Percentiles rank a stretch among this genome's conserved stretches.
Evolutionary conservation across 2,329 filamentous ascomycete species (phyloP).

Genomic region (Alternaria consortialis): DNA sequence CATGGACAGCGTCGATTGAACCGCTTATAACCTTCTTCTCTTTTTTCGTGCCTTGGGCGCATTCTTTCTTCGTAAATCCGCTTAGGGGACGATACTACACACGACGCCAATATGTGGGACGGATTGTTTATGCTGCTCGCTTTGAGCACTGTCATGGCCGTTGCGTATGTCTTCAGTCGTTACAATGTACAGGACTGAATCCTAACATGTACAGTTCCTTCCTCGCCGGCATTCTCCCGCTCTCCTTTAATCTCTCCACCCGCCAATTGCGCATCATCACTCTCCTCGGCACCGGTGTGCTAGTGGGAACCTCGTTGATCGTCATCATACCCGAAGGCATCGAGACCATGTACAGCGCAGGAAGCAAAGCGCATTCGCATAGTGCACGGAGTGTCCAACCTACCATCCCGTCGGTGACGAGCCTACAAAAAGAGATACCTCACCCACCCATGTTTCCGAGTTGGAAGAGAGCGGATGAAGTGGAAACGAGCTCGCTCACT

Average conservation of each 20-base stretch:
- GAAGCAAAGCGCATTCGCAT: slow-evolving; percentile 35
- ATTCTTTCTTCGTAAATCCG: slow-evolving; percentile 23
- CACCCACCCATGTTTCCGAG: slow-evolving; percentile 32
- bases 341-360: slow-evolving; percentile 79
- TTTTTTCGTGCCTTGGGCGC: slow-evolving; percentile 24
- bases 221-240: slow-evolving; percentile 86
- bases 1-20: slow-evolving; percentile 31
- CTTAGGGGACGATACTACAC: slow-evolving; percentile 20
- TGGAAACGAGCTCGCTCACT: slow-evolving; percentile 24
- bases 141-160: slow-evolving; percentile 71
- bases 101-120: slow-evolving; percentile 61
- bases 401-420: slow-evolving; percentile 35
- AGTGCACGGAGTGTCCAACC: slow-evolving; percentile 33
- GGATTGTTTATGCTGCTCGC: slow-evolving; percentile 71
- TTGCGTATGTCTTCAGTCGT: slow-evolving; percentile 60
- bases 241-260: slow-evolving; percentile 86
- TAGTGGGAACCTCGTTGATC: slow-evolving; percentile 93
- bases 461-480: slow-evolving; percentile 30
- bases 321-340: slow-evolving; percentile 98
- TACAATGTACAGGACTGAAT: neutral
- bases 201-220: slow-evolving; percentile 74
- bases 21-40: slow-evolving; percentile 12
- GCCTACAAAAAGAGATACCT: slow-evolving; percentile 39
- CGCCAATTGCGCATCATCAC: slow-evolving; percentile 90
- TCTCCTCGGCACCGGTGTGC: slow-evolving; percentile 88